Evolutionary conservation across 225 moss, liverwort and hornwort species (phyloP), one percentile per base, ranked within the genome.

Genomic region (Lunularia cruciata): DNA sequence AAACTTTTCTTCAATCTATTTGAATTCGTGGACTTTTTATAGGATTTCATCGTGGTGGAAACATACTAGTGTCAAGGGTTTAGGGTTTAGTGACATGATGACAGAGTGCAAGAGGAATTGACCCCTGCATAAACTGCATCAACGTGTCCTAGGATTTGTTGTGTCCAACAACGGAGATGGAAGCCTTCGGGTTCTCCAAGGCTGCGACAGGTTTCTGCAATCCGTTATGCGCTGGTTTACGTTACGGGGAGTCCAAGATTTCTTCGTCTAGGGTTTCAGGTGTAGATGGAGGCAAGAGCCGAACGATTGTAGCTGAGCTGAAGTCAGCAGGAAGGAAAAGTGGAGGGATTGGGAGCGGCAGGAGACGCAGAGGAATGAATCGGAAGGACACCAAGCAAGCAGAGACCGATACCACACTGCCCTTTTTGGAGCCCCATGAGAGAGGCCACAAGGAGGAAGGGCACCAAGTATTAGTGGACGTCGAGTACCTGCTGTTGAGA

Each of bases 391-490:
- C 22, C 23, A 22, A 43, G 46, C 59, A 53, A 8, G 23, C 35
- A 1, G 56, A 39, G 28, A 75, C 61, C 1, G 77, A 67, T 4
- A 23, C 8, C 19, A 77, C 19, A 6, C 76, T 75, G 78, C 90
- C 92, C 0, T 98, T 71, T 67, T 72, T 92, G 76, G 68, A 86
- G 75, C 72, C 79, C 1, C 80, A 82, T 32, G 52, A 67, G 49
- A 89, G 96, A 42, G 71, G 46, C 61, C 76, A 79, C 57, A 54
- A 61, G 68, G 89, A 92, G 39, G 76, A 72, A 65, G 92, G 92
- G 63, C 73, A 85, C 46, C 87, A 84, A 70, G 0, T 83, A 12
- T 73, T 98, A 39, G 78, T 81, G 57, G 96, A 98, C 49, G 79
- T 81, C 27, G 96, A 98, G 74, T 67, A 69, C 52, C 76, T 98